Evolutionary conservation across 441 rosid species (phyloP).

Genomic region (Brassica hybrid): DNA sequence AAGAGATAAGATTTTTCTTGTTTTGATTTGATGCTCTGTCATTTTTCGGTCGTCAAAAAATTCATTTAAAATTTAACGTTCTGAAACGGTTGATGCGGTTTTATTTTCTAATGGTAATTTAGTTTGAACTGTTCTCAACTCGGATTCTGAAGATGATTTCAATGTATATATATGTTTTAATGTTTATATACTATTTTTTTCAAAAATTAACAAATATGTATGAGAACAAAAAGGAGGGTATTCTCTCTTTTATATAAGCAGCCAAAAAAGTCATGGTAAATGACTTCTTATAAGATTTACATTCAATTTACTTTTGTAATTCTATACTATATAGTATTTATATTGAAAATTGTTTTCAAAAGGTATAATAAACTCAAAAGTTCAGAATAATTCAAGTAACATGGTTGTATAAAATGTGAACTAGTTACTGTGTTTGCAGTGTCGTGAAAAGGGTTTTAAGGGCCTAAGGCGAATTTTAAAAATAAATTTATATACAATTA

Average conservation of each 20-base stretch:
- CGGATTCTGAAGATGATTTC: background rate
- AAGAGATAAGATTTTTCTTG: background rate
- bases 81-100: background rate
- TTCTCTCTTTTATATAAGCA: background rate
- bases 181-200: background rate
- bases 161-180: background rate
- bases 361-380: no score
- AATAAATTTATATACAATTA: no score
- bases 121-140: background rate
- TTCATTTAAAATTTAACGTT: background rate
- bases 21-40: slow-evolving; percentile 36
- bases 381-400: no score
- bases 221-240: background rate
- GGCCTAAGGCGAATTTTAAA: no score
- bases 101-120: background rate
- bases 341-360: no score
- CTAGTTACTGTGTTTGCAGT: no score
- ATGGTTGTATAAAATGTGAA: no score
- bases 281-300: no score
- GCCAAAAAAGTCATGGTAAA: background rate
- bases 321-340: no score
- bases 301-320: no score
- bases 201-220: background rate
- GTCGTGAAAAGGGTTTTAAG: no score
- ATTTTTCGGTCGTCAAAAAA: background rate